Conservation (phyloP, 2,329 filamentous ascomycete genomes). For the Penicillium glabrum region DNA sequence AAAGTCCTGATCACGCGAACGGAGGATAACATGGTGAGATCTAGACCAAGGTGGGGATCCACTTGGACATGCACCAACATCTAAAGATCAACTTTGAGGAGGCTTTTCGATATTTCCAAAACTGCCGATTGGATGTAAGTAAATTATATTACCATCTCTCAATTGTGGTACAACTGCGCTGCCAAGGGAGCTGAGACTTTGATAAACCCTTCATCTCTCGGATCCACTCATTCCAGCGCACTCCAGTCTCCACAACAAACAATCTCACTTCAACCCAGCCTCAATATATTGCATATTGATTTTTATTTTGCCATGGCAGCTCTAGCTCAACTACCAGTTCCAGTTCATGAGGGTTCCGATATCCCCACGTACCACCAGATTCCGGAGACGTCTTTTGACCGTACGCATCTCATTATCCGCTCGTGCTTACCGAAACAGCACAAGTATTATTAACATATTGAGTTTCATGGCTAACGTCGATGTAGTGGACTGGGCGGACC, state of each 20-base stretch:
- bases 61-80: neutral
- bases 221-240: neutral
- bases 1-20: slow-evolving; percentile 18
- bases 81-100: neutral
- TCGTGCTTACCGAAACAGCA: neutral
- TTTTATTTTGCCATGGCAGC: neutral
- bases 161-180: neutral
- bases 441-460: no score
- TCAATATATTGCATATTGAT: neutral
- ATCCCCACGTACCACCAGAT: slow-evolving; percentile 1
- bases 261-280: neutral
- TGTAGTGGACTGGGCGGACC: slow-evolving; percentile 50
- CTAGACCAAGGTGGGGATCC: slow-evolving; percentile 1
- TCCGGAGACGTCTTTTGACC: neutral
- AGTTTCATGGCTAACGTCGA: neutral
- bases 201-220: neutral
- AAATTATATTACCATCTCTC: no score
- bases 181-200: neutral
- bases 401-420: neutral
- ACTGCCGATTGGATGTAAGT: neutral
- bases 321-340: neutral
- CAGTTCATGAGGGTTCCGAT: neutral
- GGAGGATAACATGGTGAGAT: slow-evolving; percentile 22
- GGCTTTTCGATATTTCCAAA: neutral
- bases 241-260: neutral